Percentiles rank a stretch among this genome's conserved stretches.
phyloP scores from a whole-genome alignment of 345 rosid genomes.

The Passiflora organensis region DNA sequence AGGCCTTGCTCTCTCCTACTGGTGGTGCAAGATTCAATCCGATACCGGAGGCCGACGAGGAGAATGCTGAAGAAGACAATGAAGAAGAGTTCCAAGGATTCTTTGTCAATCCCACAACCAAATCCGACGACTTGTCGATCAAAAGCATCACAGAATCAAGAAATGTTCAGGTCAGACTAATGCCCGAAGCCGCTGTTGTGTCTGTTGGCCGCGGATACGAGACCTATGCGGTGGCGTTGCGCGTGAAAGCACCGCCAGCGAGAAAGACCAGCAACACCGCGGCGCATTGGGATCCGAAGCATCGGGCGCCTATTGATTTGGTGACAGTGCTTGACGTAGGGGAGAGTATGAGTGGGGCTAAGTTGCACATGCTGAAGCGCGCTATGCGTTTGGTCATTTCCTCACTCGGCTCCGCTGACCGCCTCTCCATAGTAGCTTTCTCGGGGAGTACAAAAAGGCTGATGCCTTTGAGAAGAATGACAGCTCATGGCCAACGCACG shows the following conservation, averaged over 20 bases:
- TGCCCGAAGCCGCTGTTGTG: conserved; percentile 24
- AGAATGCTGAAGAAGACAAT: conserved; percentile 22
- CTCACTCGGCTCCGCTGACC: conserved; percentile 25
- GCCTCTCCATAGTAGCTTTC: conserved; percentile 29
- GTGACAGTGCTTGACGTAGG: conserved; percentile 29
- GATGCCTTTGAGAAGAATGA: conserved; percentile 26
- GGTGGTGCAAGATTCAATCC: conserved; percentile 21
- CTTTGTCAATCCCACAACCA: conserved; percentile 43
- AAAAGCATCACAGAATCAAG: conserved; percentile 35
- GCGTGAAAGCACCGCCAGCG: conserved; percentile 30
- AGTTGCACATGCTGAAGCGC: conserved; percentile 27
- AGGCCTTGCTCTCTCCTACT: conserved; percentile 25
- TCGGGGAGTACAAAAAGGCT: conserved; percentile 13
- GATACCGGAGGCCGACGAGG: conserved; percentile 29
- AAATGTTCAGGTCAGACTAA: conserved; percentile 23
- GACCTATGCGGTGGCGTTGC: conserved; percentile 23
- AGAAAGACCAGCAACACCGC: neutral
- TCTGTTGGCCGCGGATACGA: conserved; percentile 23
- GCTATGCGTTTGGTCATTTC: conserved; percentile 30
- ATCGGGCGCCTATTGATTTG: conserved; percentile 32
- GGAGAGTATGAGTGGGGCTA: conserved; percentile 26
- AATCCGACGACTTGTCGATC: conserved; percentile 39
- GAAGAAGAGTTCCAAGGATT: conserved; percentile 73
- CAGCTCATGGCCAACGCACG: conserved; percentile 25
- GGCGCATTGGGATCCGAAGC: conserved; percentile 24